Evolutionary conservation across 306 rosid genomes (phyloP).

Genomic region (Malus fusca): DNA sequence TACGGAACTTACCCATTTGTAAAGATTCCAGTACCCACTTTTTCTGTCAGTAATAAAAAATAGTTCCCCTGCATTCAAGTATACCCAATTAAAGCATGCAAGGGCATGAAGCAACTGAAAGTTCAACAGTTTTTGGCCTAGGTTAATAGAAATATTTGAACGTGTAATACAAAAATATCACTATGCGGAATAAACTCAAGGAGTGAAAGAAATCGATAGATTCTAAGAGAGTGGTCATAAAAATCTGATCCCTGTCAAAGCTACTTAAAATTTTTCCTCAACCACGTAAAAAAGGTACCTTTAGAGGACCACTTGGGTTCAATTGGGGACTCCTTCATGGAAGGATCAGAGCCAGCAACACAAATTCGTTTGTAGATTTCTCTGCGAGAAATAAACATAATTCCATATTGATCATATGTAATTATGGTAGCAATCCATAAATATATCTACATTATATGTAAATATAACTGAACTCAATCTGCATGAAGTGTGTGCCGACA

Average conservation of each 20-base stretch:
- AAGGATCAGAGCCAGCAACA: slow-evolving; percentile 67
- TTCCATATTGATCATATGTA: background rate
- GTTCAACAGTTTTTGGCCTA: slow-evolving; percentile 3
- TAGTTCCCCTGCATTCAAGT: slow-evolving; percentile 66
- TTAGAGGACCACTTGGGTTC: slow-evolving; percentile 95
- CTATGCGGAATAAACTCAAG: background rate
- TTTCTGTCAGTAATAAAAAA: slow-evolving; percentile 75
- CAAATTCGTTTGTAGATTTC: slow-evolving; percentile 53
- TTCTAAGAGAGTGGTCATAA: background rate
- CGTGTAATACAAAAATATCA: background rate
- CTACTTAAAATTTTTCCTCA: background rate
- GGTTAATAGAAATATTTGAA: background rate
- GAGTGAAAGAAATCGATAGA: background rate
- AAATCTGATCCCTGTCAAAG: background rate
- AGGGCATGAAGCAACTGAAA: background rate
- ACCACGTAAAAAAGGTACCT: slow-evolving; percentile 34
- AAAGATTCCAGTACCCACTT: slow-evolving; percentile 88
- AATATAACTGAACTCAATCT: background rate
- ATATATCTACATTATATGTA: background rate
- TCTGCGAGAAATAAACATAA: slow-evolving; percentile 33
- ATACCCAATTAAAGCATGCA: slow-evolving; percentile 1
- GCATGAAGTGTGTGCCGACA: background rate
- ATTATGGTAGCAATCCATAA: background rate
- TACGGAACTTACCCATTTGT: slow-evolving; percentile 72
- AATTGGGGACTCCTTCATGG: slow-evolving; percentile 69